Conservation (phyloP, 2,329 filamentous ascomycete species). For the Huntiella moniliformis region DNA sequence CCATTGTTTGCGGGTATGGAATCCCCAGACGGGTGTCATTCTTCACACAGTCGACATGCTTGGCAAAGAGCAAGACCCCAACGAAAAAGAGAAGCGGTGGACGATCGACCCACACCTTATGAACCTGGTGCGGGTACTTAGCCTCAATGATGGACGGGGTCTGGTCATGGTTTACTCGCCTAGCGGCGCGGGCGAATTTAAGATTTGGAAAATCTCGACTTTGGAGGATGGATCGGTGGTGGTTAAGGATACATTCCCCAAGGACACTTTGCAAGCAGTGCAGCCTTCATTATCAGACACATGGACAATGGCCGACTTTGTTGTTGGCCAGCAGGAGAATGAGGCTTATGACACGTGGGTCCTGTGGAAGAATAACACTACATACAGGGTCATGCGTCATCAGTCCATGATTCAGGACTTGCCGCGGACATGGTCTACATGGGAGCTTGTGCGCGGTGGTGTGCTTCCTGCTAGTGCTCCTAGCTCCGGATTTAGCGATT, state of each 20-base stretch:
- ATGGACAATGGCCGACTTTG: conserved; percentile 66
- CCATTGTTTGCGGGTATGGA: conserved; percentile 79
- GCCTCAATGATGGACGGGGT: conserved; percentile 31
- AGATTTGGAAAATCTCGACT: conserved; percentile 65
- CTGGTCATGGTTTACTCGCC: conserved; percentile 72
- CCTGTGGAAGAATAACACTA: conserved; percentile 69
- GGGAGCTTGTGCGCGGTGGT: conserved; percentile 51
- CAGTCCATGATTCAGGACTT: conserved; percentile 52
- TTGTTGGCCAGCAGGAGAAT: conserved; percentile 36
- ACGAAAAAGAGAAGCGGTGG: conserved; percentile 41
- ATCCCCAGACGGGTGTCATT: conserved; percentile 61
- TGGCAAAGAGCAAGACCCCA: conserved; percentile 40
- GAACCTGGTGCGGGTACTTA: conserved; percentile 56
- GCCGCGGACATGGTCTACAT: conserved; percentile 44
- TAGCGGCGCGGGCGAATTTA: conserved; percentile 74
- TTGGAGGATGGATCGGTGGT: conserved; percentile 44
- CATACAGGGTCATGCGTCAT: conserved; percentile 55
- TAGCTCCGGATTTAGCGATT: conserved; percentile 41
- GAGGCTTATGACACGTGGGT: conserved; percentile 49
- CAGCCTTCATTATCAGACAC: conserved; percentile 53
- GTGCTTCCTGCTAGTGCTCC: conserved; percentile 32
- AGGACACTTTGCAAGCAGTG: conserved; percentile 34
- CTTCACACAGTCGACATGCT: conserved; percentile 63
- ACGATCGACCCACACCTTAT: conserved; percentile 61
- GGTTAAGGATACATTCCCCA: conserved; percentile 53